phyloP scores from a whole-genome alignment of 129 eudicot species.

The Heracleum sosnowskyi region DNA sequence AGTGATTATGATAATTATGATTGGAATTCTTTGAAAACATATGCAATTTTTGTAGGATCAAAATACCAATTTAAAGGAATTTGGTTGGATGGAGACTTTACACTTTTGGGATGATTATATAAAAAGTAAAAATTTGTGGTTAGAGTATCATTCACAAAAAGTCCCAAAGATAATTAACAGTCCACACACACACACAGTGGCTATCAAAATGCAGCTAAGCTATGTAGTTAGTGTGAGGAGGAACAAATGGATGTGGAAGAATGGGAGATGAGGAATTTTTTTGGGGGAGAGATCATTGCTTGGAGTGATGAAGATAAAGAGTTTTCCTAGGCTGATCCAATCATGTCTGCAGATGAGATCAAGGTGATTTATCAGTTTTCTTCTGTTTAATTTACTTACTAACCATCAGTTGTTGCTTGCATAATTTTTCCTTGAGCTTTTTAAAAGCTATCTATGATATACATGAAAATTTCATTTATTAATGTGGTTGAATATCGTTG shows the following conservation, averaged over 20 bases:
- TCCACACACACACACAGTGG: not conserved
- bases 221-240: not conserved
- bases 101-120: not conserved
- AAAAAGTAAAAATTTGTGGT: too few relatives aligned
- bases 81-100: not conserved
- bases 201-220: not conserved
- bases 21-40: not conserved
- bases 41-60: not conserved
- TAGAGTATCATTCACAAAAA: not conserved
- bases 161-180: too few relatives aligned
- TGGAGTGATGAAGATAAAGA: conserved; percentile 57
- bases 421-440: not conserved
- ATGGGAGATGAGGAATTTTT: too few relatives aligned
- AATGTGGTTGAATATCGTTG: not conserved
- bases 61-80: too few relatives aligned
- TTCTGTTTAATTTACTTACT: not conserved
- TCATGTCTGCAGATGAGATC: conserved; percentile 69
- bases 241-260: too few relatives aligned
- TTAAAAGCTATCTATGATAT: not conserved
- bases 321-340: conserved; percentile 39
- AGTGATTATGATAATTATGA: not conserved
- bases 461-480: not conserved
- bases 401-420: not conserved
- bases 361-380: conserved; percentile 25
- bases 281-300: conserved; percentile 27